These are phyloP conservation scores for Candida krabiensis DNA, from an alignment of 805 yeast genomes.

Conservation along the genomic window DNA sequence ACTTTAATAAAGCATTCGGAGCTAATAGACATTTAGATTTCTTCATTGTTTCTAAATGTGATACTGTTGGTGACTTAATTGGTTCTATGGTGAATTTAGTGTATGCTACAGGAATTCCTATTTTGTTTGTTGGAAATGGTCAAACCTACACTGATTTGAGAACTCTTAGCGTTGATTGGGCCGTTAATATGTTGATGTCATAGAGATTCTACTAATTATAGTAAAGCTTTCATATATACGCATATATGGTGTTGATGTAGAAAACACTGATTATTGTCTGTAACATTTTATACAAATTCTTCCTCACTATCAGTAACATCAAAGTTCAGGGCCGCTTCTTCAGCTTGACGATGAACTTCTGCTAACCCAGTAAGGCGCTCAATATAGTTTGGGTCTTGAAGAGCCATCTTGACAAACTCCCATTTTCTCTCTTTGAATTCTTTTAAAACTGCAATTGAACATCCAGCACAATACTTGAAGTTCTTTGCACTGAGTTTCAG, in stretches of 20 bases:
- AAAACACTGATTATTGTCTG: no score
- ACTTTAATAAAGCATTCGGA: conserved; percentile 93
- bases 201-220: conserved; percentile 35
- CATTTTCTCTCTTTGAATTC: conserved; percentile 60
- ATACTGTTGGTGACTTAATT: conserved; percentile 94
- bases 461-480: conserved; percentile 82
- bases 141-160: conserved; percentile 95
- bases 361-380: conserved; percentile 81
- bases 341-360: conserved; percentile 71
- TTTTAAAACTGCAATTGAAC: conserved; percentile 61
- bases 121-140: conserved; percentile 93
- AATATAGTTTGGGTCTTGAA: conserved; percentile 63
- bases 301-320: conserved; percentile 43
- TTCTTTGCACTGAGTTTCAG: conserved; percentile 68
- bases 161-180: conserved; percentile 88
- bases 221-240: background rate
- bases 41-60: conserved; percentile 91
- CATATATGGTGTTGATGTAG: no score
- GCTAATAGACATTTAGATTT: conserved; percentile 78
- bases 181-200: conserved; percentile 79
- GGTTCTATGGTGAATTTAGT: conserved; percentile 98
- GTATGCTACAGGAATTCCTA: conserved; percentile 92
- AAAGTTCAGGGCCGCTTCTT: conserved; percentile 41
- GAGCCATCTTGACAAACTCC: conserved; percentile 75
- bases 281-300: conserved; percentile 22